These are phyloP conservation scores for Pseudopithomyces chartarum DNA, from an alignment of 2,329 filamentous ascomycete genomes.

Conservation along the genomic window DNA sequence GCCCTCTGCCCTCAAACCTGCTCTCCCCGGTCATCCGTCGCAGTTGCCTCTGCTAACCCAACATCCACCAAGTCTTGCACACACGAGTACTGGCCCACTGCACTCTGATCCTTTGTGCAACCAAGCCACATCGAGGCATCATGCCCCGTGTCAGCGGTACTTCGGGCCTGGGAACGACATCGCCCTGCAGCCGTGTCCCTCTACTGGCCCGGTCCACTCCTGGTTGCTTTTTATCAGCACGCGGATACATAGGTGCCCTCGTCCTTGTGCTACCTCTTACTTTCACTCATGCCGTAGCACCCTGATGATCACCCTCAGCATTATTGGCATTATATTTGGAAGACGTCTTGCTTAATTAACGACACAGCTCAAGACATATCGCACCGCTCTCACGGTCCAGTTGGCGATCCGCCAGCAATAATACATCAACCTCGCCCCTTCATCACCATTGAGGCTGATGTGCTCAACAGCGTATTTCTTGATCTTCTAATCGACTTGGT, in stretches of 20 bases:
- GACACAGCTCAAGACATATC: conserved; percentile 18
- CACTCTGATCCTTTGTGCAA: conserved; percentile 32
- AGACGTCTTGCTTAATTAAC: conserved; percentile 26
- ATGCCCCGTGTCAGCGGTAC: conserved; percentile 35
- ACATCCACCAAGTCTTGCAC: conserved; percentile 16
- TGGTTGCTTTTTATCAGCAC: conserved; percentile 30
- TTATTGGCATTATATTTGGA: conserved; percentile 37
- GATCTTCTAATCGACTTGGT: conserved; percentile 21
- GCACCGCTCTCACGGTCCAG: conserved; percentile 31
- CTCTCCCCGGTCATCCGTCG: conserved; percentile 8
- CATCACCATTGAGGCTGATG: conserved; percentile 25
- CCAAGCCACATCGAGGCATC: conserved; percentile 30
- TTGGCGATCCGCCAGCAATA: conserved; percentile 29
- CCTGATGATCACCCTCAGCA: conserved; percentile 33
- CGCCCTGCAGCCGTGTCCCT: conserved; percentile 26
- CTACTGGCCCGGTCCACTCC: conserved; percentile 17
- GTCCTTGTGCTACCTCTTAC: conserved; percentile 35
- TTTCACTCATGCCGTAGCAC: conserved; percentile 37
- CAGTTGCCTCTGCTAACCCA: conserved; percentile 21
- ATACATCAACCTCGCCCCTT: conserved; percentile 26
- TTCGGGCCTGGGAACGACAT: conserved; percentile 19
- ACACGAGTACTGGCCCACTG: conserved; percentile 24
- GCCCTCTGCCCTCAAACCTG: conserved; percentile 11
- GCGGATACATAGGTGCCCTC: conserved; percentile 29
- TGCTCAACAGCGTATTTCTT: conserved; percentile 19